Base-by-base conservation (phyloP, 495 filamentous ascomycete genomes). In the Tuber calosporum region DNA sequence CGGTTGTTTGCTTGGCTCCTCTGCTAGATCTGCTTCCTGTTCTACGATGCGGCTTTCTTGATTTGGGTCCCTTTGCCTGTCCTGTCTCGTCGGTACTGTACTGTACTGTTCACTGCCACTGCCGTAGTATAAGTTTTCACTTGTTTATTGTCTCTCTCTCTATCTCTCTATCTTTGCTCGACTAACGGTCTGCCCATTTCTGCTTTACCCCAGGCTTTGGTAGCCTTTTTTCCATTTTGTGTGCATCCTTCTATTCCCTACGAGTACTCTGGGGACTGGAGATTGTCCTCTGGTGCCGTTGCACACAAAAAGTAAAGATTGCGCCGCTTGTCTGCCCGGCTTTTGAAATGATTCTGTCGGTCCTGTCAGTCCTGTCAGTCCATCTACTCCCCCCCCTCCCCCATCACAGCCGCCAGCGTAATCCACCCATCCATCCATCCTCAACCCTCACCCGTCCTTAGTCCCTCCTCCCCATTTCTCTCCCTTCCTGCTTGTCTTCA, bases 391-490 rank as follows among this genome's bases (percentile, higher is more conserved):
- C 40, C 76, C 42, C 71, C 41, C 69, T 39, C 40, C 45, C 45
- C 45, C 45, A 62, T 62, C 53, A 62, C 53, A 62, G 13, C 53
- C 53, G 39, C 26, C 19, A 71, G 37, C 71, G 37, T 68, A 38
- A 73, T 72, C 19, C 74, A 73, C 34, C 19, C 74, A 53, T 58
- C 71, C 74, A 68, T 67, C 68, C 76, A 36, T 71, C 70, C 75
- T 68, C 81, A 58, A 69, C 79, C 38, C 72, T 73, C 82, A 72
- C 83, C 81, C 80, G 84, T 83, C 72, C 84, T 82, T 7, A 83
- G 79, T 74, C 84, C 82, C 82, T 82, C 72, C 84, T 74, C 45
- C 71, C 76, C 37, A 36, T 67, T 45, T 17, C 30, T 26, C 69
- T 17, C 73, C 73, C 38, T 37, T n/a, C n/a, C 70, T 69, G 26